A percentile compares a stretch with the other conserved stretches of the same genome.
Evolutionary conservation across 2,329 filamentous ascomycete species (phyloP).

Genomic region (Ascochyta clinopodiicola): DNA sequence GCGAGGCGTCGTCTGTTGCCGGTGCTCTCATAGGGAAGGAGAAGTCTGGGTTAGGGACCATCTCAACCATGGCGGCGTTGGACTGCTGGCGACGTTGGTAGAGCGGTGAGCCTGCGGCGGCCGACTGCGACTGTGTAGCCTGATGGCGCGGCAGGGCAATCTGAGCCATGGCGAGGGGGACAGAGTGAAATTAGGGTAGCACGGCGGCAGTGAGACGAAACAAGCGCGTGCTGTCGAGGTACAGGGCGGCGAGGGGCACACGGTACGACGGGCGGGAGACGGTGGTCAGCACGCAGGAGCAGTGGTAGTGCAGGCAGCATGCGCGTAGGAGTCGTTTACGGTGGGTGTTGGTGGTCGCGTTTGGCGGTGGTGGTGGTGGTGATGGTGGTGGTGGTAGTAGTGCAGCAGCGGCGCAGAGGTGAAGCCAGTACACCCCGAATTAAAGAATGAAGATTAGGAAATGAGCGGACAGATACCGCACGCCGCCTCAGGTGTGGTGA

Average conservation of each 20-base stretch:
- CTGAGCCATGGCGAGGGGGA: conserved; percentile 44
- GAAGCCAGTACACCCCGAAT: conserved; percentile 48
- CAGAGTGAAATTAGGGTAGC: conserved; percentile 26
- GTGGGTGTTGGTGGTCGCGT: conserved; percentile 2
- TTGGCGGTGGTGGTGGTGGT: conserved; percentile 3
- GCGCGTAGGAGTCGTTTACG: conserved; percentile 20
- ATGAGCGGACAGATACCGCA: conserved; percentile 49
- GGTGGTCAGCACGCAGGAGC: conserved; percentile 38
- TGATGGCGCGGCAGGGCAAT: conserved; percentile 50
- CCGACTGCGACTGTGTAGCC: conserved; percentile 48
- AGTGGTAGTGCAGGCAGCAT: conserved; percentile 32
- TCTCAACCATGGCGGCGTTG: conserved; percentile 48
- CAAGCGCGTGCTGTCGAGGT: conserved; percentile 49
- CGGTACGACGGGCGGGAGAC: conserved; percentile 37
- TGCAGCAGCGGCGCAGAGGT: conserved; percentile 28
- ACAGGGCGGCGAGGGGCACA: conserved; percentile 35
- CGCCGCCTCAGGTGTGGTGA: conserved; percentile 36
- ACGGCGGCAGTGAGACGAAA: conserved; percentile 48
- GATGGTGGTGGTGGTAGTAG: conserved; percentile 9
- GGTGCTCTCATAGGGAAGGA: conserved; percentile 53
- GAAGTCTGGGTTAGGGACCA: conserved; percentile 57
- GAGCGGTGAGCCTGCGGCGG: conserved; percentile 44
- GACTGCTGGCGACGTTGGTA: conserved; percentile 45
- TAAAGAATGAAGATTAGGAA: conserved; percentile 47
- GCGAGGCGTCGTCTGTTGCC: conserved; percentile 37